Conservation (phyloP, 1,284 basidiomycete genomes). For the Cryptococcus sp. region DNA sequence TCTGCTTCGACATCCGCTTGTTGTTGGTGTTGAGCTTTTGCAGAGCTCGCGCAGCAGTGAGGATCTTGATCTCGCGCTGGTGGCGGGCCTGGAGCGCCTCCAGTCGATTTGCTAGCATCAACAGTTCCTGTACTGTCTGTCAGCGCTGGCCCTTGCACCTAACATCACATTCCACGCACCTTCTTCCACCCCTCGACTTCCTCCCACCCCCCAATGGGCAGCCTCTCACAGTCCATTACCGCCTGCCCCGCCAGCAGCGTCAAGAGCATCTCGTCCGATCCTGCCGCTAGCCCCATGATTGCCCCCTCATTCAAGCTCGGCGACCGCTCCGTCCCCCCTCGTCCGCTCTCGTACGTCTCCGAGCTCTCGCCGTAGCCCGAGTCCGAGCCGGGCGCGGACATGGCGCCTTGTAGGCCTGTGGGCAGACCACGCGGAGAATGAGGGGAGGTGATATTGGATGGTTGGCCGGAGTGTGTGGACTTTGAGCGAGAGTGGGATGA, state of each 20-base stretch:
- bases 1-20: slow-evolving; percentile 50
- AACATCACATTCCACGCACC: neutral
- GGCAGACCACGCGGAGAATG: neutral
- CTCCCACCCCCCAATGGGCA: slow-evolving; percentile 71
- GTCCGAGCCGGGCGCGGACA: slow-evolving; percentile 8
- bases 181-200: slow-evolving; percentile 76
- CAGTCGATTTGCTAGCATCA: slow-evolving; percentile 40
- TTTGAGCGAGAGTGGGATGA: neutral
- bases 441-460: neutral
- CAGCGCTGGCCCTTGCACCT: neutral
- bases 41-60: slow-evolving; percentile 48
- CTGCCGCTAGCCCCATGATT: slow-evolving; percentile 23
- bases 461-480: neutral
- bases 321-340: slow-evolving; percentile 1
- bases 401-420: slow-evolving; percentile 3
- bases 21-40: slow-evolving; percentile 48
- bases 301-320: slow-evolving; percentile 10
- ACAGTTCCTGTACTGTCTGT: slow-evolving; percentile 36
- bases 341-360: slow-evolving; percentile 6
- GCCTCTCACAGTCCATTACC: slow-evolving; percentile 64
- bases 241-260: slow-evolving; percentile 82
- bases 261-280: slow-evolving; percentile 69
- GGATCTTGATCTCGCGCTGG: slow-evolving; percentile 50
- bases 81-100: slow-evolving; percentile 42
- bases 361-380: slow-evolving; percentile 1